phyloP scores from a whole-genome alignment of 169 alveolate genomes.

The Condylostoma magnum region DNA sequence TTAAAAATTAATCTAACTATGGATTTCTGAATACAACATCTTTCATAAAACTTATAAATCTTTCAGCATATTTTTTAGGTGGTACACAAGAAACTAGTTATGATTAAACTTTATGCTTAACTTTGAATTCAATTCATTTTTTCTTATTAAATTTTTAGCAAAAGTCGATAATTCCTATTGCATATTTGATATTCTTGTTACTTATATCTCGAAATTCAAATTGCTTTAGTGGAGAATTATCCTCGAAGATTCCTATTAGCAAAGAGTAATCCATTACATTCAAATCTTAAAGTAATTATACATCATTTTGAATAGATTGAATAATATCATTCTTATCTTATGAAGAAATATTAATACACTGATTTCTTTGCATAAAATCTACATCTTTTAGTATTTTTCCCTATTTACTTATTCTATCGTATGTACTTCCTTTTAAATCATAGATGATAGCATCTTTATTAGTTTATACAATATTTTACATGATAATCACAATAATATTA shows the following conservation, averaged over 20 bases:
- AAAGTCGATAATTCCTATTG: constrained; percentile 19
- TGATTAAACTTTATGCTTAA: too few relatives aligned
- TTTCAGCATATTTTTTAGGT: not conserved
- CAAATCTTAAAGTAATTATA: constrained; percentile 61
- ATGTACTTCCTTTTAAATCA: constrained; percentile 84
- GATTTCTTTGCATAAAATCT: constrained; percentile 57
- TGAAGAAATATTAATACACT: constrained; percentile 42
- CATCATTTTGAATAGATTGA: constrained; percentile 60
- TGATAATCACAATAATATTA: too few relatives aligned
- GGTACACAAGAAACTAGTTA: constrained; percentile 17
- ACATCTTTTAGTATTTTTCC: constrained; percentile 74
- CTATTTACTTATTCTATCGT: constrained; percentile 60
- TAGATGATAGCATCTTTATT: too few relatives aligned
- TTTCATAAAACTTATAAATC: not conserved
- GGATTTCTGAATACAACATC: too few relatives aligned
- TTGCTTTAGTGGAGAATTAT: not conserved
- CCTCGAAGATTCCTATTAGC: constrained; percentile 73
- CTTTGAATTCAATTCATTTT: constrained; percentile 14
- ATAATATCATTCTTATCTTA: constrained; percentile 52
- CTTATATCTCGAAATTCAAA: constrained; percentile 14
- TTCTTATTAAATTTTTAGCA: not conserved
- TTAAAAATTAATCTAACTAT: too few relatives aligned
- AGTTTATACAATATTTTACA: too few relatives aligned
- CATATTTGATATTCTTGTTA: not conserved
- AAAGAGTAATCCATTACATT: constrained; percentile 79